Evolutionary conservation across 768 basidiomycete genomes (phyloP), one percentile per base, ranked within the genome.

Genomic region (Rhodotorula diobovata): DNA sequence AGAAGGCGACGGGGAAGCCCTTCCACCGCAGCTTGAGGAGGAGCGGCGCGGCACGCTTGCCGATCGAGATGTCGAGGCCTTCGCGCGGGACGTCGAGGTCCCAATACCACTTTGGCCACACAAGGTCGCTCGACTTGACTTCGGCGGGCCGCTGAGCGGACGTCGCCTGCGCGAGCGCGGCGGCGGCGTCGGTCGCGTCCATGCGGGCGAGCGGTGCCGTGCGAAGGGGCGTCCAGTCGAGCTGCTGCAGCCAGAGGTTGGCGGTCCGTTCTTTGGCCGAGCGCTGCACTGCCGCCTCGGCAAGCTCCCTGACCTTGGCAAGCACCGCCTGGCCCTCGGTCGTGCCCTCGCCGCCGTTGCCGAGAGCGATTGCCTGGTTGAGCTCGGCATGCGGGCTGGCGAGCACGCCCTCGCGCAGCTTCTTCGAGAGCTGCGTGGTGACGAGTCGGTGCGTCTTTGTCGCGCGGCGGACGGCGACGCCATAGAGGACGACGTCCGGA

Each of bases 61-160:
- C 87, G 37, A 89, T 86, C 12, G 93, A 93, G 72, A 98, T 82
- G 77, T 97, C 92, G 39, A 96, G 84, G 89, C 92, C 1, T 87
- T 87, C 11, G 85, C 82, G 66, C 0, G 67, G 60, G 2, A 32
- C 37, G 54, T 78, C 72, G 70, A 91, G 85, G 35, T 97, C 93
- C 90, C 89, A 93, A 78, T 91, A 99, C 96, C 96, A 98, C 79
- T 91, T 90, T 1, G 94, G 95, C 93, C 94, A 97, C n/a, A 77
- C 62, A 23, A 68, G 61, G 25, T 75, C 70, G 20, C 46, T 28
- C 28, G 57, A 28, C 34, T 59, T 34, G 41, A 37, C 46, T 4
- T 48, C 46, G 46, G 18, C 46, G 14, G 20, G 4, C 15, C 6
- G 14, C 14, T 5, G 23, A 9, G 60, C 35, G 50, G 59, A 41